Conservation (phyloP, 2,329 filamentous ascomycete genomes). For the Amesomyces nigricolor region DNA sequence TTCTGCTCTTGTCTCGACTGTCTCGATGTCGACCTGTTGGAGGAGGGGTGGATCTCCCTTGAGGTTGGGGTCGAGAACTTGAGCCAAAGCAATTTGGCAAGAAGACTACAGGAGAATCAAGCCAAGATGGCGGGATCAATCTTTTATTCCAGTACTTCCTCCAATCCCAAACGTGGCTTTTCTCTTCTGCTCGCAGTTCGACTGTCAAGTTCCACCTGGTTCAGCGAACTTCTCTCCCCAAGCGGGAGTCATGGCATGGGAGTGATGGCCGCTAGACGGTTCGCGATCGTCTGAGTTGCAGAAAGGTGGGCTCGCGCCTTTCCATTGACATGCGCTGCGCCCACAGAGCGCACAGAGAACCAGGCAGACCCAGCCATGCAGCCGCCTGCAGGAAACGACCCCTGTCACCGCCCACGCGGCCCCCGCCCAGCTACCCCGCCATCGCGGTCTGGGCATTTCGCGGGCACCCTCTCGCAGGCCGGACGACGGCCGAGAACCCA, state of each 20-base stretch:
- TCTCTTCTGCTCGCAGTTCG: neutral
- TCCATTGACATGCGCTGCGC: constrained; percentile 26
- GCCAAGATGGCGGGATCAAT: constrained; percentile 8
- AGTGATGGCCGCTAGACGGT: neutral
- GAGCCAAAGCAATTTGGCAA: neutral
- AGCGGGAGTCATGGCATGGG: constrained; percentile 17
- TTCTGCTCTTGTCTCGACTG: too few species aligned
- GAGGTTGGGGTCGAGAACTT: neutral
- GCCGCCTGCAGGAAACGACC: neutral
- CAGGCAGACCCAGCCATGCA: constrained; percentile 2
- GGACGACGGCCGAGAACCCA: neutral
- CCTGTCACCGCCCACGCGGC: constrained; percentile 10
- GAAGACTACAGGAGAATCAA: constrained; percentile 8
- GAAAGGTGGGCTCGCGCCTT: constrained; percentile 27
- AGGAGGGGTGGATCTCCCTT: neutral
- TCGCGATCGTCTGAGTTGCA: constrained; percentile 8
- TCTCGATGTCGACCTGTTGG: neutral
- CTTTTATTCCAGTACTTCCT: constrained; percentile 17
- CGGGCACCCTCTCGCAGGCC: neutral
- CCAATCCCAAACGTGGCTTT: constrained; percentile 3
- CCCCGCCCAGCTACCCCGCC: constrained; percentile 13
- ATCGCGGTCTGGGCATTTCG: constrained; percentile 10
- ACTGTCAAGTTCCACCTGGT: constrained; percentile 17
- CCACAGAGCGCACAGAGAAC: neutral
- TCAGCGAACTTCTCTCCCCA: constrained; percentile 16